Percentiles rank a stretch among this genome's conserved stretches.
phyloP scores from a whole-genome alignment of 805 yeast species.

The Wickerhamomyces pijperi region DNA sequence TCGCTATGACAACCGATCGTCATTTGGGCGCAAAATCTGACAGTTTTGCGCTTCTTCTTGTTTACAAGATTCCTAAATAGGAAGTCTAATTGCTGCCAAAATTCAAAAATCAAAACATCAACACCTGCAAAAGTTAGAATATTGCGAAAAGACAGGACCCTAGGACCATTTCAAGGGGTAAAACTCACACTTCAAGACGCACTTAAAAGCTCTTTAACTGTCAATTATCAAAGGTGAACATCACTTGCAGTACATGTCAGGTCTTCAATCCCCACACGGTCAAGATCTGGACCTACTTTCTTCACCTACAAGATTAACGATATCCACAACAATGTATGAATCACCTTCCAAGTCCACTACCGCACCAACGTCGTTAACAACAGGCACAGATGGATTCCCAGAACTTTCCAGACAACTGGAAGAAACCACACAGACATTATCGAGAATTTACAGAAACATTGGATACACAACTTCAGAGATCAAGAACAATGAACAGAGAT shows the following conservation, averaged over 20 bases:
- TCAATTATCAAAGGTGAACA: no score
- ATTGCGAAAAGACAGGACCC: no score
- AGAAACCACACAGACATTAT: constrained; percentile 4
- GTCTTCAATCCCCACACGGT: no score
- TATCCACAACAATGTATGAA: neutral
- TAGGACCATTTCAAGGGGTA: no score
- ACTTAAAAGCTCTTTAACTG: no score
- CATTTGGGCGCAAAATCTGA: no score
- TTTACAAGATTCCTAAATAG: neutral
- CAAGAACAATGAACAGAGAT: constrained; percentile 33
- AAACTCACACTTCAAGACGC: no score
- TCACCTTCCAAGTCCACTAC: neutral
- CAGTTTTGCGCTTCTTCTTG: no score
- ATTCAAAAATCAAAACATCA: neutral
- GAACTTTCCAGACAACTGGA: neutral
- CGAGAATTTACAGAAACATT: constrained; percentile 36
- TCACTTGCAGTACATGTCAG: no score
- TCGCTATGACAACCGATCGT: neutral
- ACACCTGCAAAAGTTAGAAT: no score
- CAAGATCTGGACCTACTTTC: neutral
- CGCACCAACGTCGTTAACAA: constrained; percentile 3
- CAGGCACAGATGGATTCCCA: constrained; percentile 19
- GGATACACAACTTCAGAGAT: constrained; percentile 45
- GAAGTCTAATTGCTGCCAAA: neutral
- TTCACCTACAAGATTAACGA: neutral